Conservation (phyloP, 257 asterid genomes). For the Nicotiana otophora region DNA sequence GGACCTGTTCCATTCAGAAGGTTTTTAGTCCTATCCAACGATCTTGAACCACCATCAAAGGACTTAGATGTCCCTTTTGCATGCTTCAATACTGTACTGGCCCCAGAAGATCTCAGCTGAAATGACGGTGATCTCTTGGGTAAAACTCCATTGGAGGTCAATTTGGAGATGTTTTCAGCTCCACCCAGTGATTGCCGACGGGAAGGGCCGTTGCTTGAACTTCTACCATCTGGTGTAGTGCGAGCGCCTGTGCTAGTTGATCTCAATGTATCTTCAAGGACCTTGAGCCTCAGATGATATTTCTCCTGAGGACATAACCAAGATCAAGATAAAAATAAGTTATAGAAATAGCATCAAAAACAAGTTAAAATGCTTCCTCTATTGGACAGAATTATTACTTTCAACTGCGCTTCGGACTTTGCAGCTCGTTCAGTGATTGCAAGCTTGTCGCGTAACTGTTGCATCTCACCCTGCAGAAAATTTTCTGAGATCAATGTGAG, state of each 20-base stretch:
- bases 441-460: constrained; percentile 89
- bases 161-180: constrained; percentile 73
- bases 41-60: constrained; percentile 93
- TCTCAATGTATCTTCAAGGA: constrained; percentile 85
- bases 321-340: background rate
- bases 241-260: constrained; percentile 58
- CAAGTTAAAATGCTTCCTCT: background rate
- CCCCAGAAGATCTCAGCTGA: constrained; percentile 80
- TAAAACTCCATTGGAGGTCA: constrained; percentile 73
- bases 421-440: constrained; percentile 83
- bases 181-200: constrained; percentile 96
- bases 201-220: constrained; percentile 67
- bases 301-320: constrained; percentile 55
- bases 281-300: constrained; percentile 69
- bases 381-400: constrained; percentile 36
- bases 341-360: background rate
- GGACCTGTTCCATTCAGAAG: constrained; percentile 85
- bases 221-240: constrained; percentile 58
- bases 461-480: constrained; percentile 84
- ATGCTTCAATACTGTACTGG: constrained; percentile 83
- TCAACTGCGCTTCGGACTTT: constrained; percentile 81
- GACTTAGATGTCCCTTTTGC: constrained; percentile 99
- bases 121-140: constrained; percentile 94
- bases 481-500: background rate
- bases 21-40: constrained; percentile 72